A percentile compares a stretch with the other conserved stretches of the same genome.
These are phyloP conservation scores for Pseudoneurospora amorphoporcata DNA, from an alignment of 495 filamentous ascomycete species.

Conservation along the genomic window DNA sequence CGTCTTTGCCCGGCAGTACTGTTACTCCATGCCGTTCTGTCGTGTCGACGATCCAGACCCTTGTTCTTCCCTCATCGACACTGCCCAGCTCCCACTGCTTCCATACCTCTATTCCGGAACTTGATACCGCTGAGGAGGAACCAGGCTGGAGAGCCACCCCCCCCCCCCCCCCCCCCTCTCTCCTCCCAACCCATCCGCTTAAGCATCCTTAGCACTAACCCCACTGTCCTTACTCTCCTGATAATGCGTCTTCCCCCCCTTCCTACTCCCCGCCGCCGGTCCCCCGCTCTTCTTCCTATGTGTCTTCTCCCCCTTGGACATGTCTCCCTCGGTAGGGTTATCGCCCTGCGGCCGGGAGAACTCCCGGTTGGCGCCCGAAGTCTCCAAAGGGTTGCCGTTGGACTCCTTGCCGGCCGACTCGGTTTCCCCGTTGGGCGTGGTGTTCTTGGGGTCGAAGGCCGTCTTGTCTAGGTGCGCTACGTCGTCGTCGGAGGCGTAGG, in stretches of 20 bases:
- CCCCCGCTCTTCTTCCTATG: constrained; percentile 6
- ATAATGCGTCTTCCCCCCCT: constrained; percentile 16
- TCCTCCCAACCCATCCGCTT: too few relatives aligned
- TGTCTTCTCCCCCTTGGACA: background rate
- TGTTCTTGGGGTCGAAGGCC: constrained; percentile 31
- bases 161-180: too few relatives aligned
- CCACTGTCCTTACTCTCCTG: background rate
- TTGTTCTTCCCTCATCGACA: background rate
- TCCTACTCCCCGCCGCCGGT: constrained; percentile 4
- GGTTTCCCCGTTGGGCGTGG: constrained; percentile 26
- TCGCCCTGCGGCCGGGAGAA: constrained; percentile 19
- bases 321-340: background rate
- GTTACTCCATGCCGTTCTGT: background rate
- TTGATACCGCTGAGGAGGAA: too few relatives aligned
- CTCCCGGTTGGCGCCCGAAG: constrained; percentile 27
- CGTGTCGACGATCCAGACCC: background rate
- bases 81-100: background rate
- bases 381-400: constrained; percentile 28
- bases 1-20: background rate
- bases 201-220: background rate
- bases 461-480: constrained; percentile 27
- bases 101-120: too few relatives aligned
- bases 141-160: too few relatives aligned
- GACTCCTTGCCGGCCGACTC: constrained; percentile 12
- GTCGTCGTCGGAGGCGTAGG: constrained; percentile 28